Evolutionary conservation across 1,284 basidiomycete species (phyloP), one percentile per base, ranked within the genome.

Genomic region (Apiotrichum sp.): DNA sequence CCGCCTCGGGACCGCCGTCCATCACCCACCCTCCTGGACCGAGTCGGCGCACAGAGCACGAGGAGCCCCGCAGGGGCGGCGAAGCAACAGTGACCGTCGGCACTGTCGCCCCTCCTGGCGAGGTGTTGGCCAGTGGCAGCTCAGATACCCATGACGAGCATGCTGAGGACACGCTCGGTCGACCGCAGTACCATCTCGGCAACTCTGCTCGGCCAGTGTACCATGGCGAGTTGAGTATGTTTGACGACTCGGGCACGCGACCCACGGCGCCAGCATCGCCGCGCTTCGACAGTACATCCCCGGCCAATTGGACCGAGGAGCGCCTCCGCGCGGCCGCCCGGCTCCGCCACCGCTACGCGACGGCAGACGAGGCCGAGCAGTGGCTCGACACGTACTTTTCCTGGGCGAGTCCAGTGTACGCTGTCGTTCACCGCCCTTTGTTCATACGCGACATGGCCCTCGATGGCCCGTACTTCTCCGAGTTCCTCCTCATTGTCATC

Each of bases 371-470:
- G 49, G 58, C 55, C 11, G 58, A 60, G 48, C 35, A 43, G n/a
- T 56, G 51, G 47, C 44, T 60, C 45, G 52, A 60, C 22, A 32
- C 52, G 22, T 60, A 53, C 44, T 60, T 60, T 31, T 53, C 38
- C 32, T 61, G 59, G 59, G 53, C 59, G 6, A 47, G 46, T n/a
- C 29, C 41, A 29, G 56, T 53, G 6, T 57, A 61, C 42, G 55
- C 45, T 14, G 48, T 54, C 4, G 55, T 61, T 3, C 50, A 61
- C 42, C 48, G 55, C 9, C 50, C 47, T 3, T 36, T 46, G 6
- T 61, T 61, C 55, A 52, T 61, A 32, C 52, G 58, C 11, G 59
- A 61, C 34, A 61, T 61, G 59, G 59, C 59, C 29, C 41, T 61
- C 6, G 53, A 57, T 9, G 59, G 59, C 1, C 59, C 59, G 6